Evolutionary conservation across 768 basidiomycete genomes (phyloP), one percentile per base, ranked within the genome.

Genomic region (Termitomyces sp.): DNA sequence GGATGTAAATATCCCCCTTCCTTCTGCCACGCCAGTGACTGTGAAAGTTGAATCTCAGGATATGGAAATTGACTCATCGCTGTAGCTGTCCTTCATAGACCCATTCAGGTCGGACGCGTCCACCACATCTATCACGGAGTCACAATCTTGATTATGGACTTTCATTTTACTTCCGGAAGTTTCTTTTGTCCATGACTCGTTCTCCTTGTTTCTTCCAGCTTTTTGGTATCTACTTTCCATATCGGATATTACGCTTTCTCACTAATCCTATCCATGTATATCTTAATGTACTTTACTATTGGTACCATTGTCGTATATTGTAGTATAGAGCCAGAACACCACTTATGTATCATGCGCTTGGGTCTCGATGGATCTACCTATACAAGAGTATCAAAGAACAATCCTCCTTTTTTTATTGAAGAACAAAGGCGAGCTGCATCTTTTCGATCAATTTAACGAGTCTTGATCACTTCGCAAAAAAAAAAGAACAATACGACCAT

Each of bases 41-140:
- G 46, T 60, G 45, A 53, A 58, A 22, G 45, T 57, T 21, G 59
- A 60, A 54, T 55, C 59, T 46, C 9, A 30, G 26, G 51, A 60
- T 15, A 51, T 51, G 48, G 48, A 50, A 30, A 19, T 34, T 55
- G 59, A 60, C 21, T 56, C 45, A 26, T 17, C n/a, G 24, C 11
- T 47, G 41, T 48, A 43, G n/a, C 12, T 30, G 12, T 19, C n/a
- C 30, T 32, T 22, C 15, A 19, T 38, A 21, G 9, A 26, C 30
- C 24, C 6, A 21, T 49, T 26, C 35, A 37, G 48, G 12, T 37
- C 11, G 10, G 12, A 9, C 28, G 28, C 28, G 28, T 28, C 28
- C 7, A 28, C 7, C 5, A 2, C 35, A 49, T 26, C 24, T 38
- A 26, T n/a, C 22, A n/a, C 47, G 6, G 14, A 12, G 34, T 4